These are phyloP conservation scores for Ganoderma boninense DNA, from an alignment of 1,284 basidiomycete species.

Conservation along the genomic window DNA sequence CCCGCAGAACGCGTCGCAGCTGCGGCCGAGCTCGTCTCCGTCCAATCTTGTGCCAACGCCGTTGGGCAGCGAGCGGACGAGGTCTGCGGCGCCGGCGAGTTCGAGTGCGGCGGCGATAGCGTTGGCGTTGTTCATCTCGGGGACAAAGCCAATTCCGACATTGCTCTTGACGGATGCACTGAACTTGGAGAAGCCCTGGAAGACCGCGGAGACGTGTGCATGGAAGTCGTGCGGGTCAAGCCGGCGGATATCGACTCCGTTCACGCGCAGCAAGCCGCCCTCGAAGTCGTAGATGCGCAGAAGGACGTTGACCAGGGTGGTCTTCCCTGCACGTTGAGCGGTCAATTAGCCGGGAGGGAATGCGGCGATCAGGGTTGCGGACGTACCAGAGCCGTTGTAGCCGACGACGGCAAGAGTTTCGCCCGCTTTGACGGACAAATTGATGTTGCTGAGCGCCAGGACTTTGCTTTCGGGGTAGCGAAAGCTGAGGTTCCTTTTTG, in stretches of 20 bases:
- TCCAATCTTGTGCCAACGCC: conserved; percentile 76
- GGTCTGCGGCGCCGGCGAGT: conserved; percentile 69
- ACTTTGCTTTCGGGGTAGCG: conserved; percentile 77
- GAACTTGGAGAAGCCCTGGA: conserved; percentile 85
- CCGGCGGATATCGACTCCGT: conserved; percentile 69
- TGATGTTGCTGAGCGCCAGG: conserved; percentile 73
- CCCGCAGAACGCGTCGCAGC: conserved; percentile 47
- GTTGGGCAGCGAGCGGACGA: conserved; percentile 69
- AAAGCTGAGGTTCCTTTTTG: conserved; percentile 69
- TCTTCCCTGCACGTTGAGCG: conserved; percentile 65
- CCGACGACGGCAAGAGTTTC: conserved; percentile 87
- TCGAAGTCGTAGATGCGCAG: conserved; percentile 81
- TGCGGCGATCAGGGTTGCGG: conserved; percentile 12
- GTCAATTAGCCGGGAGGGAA: neutral
- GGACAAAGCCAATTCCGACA: conserved; percentile 78
- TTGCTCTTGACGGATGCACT: conserved; percentile 79
- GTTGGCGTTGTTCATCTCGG: conserved; percentile 56
- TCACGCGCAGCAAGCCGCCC: conserved; percentile 69
- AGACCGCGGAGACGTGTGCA: conserved; percentile 75
- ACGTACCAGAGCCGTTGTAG: conserved; percentile 78
- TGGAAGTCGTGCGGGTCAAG: conserved; percentile 76
- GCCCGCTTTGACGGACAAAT: conserved; percentile 72
- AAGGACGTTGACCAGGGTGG: conserved; percentile 81
- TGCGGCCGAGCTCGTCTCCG: conserved; percentile 61
- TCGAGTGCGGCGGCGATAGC: conserved; percentile 68